Evolutionary conservation across 2,329 filamentous ascomycete genomes (phyloP), one percentile per base, ranked within the genome.

Genomic region (Aureobasidium sp.): DNA sequence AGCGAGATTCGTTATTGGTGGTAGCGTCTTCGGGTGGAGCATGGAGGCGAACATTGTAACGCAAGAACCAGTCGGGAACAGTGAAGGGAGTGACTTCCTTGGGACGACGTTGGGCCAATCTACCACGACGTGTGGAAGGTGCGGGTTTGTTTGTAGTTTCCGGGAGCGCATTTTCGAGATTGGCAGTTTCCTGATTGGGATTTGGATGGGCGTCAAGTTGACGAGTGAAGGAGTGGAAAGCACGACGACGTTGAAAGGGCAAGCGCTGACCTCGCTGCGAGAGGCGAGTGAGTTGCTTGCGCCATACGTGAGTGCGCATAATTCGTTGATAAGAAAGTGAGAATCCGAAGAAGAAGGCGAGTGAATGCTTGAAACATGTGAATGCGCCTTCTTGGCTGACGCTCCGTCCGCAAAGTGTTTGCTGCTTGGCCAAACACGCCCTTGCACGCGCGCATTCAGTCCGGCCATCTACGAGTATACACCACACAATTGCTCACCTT

Each of bases 11-110:
- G 5, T 24, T 17, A 20, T 27, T 20, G 51, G 60, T 24, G 5
- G 29, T 34, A 13, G 44, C 36, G 13, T 34, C 27, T 15, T 27
- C 13, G 24, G 44, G 8, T 1, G 57, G 46, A 24, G 61, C 57
- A 29, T 64, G 62, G 15, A 74, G 64, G 47, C 68, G 68, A 48
- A 75, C 71, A 67, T 75, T 74, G 56, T 73, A 66, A 27, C 68
- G 67, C 50, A 75, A 56, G 59, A 75, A 75, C 73, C 73, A 75
- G 6, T 72, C 68, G 13, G 73, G 73, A n/a, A 74, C 48, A 26
- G 50, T 62, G n/a, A 63, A 63, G 7, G 53, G 37, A 27, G 62
- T 36, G n/a, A 55, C 46, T 43, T 63, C 62, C 36, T 59, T 59
- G 41, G 53, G 55, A 7, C 61, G 51, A 12, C 51, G 51, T 24